These are phyloP conservation scores for Thalassiosira allenii DNA, from an alignment of 352 stramenopile genomes.

Conservation along the genomic window DNA sequence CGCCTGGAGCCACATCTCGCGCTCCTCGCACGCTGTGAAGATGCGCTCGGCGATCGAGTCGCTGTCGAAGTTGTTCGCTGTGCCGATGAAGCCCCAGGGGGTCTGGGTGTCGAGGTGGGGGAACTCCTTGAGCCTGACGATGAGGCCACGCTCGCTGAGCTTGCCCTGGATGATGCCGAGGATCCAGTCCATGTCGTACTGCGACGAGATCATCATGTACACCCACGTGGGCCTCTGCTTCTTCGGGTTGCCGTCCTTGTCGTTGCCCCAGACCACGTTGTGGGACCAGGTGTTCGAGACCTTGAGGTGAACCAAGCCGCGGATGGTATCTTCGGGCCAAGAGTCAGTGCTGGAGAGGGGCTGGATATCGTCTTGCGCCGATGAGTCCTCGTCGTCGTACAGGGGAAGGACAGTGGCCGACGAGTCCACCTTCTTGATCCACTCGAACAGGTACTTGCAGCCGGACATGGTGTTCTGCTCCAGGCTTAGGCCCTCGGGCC, in stretches of 20 bases:
- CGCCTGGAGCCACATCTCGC: background rate
- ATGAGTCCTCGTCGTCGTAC: too few species aligned
- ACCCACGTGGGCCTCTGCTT: background rate
- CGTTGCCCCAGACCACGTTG: background rate
- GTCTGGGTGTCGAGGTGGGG: background rate
- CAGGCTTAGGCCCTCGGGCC: too few species aligned
- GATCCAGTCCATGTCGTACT: background rate
- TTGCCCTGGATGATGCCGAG: background rate
- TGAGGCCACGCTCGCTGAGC: background rate
- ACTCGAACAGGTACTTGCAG: too few species aligned
- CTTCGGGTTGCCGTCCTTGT: background rate
- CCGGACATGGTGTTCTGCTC: too few species aligned
- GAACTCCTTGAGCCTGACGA: background rate
- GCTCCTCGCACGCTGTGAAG: background rate
- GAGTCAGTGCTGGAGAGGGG: too few species aligned
- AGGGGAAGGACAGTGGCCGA: too few species aligned
- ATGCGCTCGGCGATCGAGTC: background rate
- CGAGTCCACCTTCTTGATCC: too few species aligned
- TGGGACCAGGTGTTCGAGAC: background rate
- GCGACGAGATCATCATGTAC: background rate
- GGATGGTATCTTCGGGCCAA: background rate
- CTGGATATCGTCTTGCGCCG: too few species aligned
- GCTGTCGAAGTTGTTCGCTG: background rate
- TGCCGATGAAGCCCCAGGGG: background rate
- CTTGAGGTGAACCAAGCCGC: background rate